Percentiles rank a stretch among this genome's conserved stretches.
Conservation (phyloP, 805 yeast species). For the Yarrowia sp. region DNA sequence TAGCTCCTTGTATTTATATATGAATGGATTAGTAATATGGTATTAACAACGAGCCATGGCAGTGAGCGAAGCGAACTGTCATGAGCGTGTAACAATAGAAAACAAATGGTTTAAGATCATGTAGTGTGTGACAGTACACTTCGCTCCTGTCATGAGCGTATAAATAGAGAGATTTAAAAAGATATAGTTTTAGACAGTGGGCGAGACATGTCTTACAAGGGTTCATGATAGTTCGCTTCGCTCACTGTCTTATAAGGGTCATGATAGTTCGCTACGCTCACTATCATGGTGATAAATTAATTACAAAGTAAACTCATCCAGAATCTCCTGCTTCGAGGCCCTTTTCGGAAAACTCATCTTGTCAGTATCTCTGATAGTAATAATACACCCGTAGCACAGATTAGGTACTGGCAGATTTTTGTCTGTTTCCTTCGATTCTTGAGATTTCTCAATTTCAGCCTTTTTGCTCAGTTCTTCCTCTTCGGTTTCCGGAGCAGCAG, state of each 20-base stretch:
- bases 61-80: not conserved
- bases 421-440: not conserved
- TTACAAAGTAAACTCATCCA: not conserved
- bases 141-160: too few species aligned
- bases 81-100: too few species aligned
- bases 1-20: conserved; percentile 21
- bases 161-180: too few species aligned
- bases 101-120: too few species aligned
- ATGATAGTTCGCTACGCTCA: too few species aligned
- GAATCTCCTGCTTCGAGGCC: conserved; percentile 14
- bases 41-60: too few species aligned
- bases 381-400: conserved; percentile 20
- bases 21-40: not conserved
- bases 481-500: conserved; percentile 7
- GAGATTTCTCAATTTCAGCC: not conserved
- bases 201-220: too few species aligned
- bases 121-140: too few species aligned
- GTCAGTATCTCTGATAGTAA: conserved; percentile 6
- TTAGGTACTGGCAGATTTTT: not conserved
- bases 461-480: not conserved
- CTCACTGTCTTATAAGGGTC: too few species aligned
- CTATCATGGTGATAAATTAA: not conserved
- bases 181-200: too few species aligned
- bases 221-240: too few species aligned
- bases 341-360: not conserved